Base-by-base conservation (phyloP, 2,329 filamentous ascomycete species). In the Chaetomiaceae sp. region DNA sequence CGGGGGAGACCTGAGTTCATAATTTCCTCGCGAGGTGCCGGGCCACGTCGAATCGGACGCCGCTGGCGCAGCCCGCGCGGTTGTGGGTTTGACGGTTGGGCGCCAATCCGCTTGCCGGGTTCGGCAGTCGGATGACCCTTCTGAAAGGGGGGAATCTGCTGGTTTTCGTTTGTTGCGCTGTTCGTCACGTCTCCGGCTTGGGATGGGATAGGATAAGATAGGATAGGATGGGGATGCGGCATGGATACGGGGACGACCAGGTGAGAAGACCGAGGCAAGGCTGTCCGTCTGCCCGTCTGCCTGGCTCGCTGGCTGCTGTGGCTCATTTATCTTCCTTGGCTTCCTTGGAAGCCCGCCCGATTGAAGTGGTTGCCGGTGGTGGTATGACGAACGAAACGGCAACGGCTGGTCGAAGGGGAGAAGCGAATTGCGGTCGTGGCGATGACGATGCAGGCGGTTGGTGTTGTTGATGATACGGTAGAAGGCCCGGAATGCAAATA, bases 41-140 rank as follows among this genome's bases (percentile, higher is more conserved):
- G n/a, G 41, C 41, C 41, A 51, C 27, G 48, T 51, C 44, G 37
- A 47, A 16, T 52, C 11, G 21, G 36, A 42, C 30, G 14, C 20
- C 38, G 21, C 9, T 40, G 23, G 7, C 13, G 16, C 21, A 18
- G 23, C 43, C 50, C 43, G 43, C 37, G 50, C 50, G 50, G 27
- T 38, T 47, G 27, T 36, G 49, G 29, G 20, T 44, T 14, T 7
- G 10, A 5, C 16, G 20, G 42, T 48, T 43, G 43, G 43, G 50
- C 50, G 50, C 36, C 33, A 48, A 40, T 48, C 34, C 23, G 33
- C 25, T 29, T 21, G 45, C 33, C 8, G 33, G 25, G 10, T 11
- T n/a, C 23, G 36, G 27, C 25, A 21, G 42, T 47, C 42, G 33
- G 49, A 46, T 46, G 49, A 46, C 49, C 49, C 11, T n/a, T n/a